Evolutionary conservation across 2,329 filamentous ascomycete species (phyloP).

Genomic region (Triangularia setosa): DNA sequence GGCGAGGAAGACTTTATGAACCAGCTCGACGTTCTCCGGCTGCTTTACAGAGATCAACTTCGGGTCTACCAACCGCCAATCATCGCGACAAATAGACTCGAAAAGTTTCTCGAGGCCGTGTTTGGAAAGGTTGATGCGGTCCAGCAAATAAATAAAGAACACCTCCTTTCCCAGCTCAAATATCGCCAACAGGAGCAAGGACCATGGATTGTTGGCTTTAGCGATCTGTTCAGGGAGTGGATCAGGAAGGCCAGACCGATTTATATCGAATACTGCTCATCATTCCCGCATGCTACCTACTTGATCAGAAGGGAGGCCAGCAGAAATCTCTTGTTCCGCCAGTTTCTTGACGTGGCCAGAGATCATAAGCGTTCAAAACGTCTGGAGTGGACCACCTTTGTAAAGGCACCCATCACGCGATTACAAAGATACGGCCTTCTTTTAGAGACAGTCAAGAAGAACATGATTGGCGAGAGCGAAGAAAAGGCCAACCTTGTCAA

Average conservation of each 20-base stretch:
- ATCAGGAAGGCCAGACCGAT: conserved; percentile 86
- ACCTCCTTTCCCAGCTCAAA: conserved; percentile 87
- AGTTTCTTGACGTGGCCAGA: conserved; percentile 77
- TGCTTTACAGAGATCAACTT: conserved; percentile 81
- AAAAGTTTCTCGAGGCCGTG: conserved; percentile 76
- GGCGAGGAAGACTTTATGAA: conserved; percentile 89
- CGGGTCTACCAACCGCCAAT: conserved; percentile 70
- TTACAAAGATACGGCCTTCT: conserved; percentile 87
- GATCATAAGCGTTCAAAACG: conserved; percentile 76
- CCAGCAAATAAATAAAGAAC: conserved; percentile 86
- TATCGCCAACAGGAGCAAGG: conserved; percentile 97
- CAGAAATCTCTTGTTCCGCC: conserved; percentile 78
- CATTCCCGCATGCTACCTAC: conserved; percentile 79
- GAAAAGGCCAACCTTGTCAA: conserved; percentile 81
- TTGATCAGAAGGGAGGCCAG: conserved; percentile 80
- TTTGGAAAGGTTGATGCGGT: conserved; percentile 90
- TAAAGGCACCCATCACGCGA: conserved; percentile 89
- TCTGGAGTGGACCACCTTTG: conserved; percentile 88
- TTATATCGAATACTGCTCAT: conserved; percentile 88
- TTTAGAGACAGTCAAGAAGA: conserved; percentile 76
- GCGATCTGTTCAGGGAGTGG: conserved; percentile 97
- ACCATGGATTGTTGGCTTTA: conserved; percentile 89
- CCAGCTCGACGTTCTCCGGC: conserved; percentile 78
- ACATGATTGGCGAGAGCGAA: conserved; percentile 77
- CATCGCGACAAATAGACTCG: conserved; percentile 71